These are phyloP conservation scores for Russula earlei DNA, from an alignment of 768 basidiomycete genomes.

Conservation along the genomic window DNA sequence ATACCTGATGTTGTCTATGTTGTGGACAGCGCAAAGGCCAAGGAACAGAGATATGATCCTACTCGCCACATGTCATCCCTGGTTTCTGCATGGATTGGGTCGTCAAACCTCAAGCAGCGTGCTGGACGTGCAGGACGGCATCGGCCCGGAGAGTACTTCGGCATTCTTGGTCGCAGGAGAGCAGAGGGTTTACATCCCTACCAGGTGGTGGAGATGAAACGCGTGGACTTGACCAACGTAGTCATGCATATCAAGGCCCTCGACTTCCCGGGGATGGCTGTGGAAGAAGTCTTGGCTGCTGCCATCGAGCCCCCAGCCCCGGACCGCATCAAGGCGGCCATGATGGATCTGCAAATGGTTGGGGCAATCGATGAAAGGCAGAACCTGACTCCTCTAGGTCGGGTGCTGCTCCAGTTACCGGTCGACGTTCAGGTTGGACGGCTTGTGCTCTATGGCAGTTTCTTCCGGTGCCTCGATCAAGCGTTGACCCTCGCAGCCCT, in stretches of 20 bases:
- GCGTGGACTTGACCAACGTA: slow-evolving; percentile 80
- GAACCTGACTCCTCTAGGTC: slow-evolving; percentile 78
- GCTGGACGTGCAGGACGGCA: slow-evolving; percentile 91
- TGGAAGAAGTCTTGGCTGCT: slow-evolving; percentile 77
- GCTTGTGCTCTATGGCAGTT: slow-evolving; percentile 79
- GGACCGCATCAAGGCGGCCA: slow-evolving; percentile 67
- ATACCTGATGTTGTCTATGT: slow-evolving; percentile 95
- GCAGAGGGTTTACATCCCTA: slow-evolving; percentile 58
- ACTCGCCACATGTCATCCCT: slow-evolving; percentile 81
- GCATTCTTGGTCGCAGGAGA: slow-evolving; percentile 59
- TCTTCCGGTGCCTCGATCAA: slow-evolving; percentile 87
- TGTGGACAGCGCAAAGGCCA: slow-evolving; percentile 80
- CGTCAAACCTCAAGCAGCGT: slow-evolving; percentile 83
- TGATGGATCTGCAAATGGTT: slow-evolving; percentile 70
- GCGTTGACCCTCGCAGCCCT: slow-evolving; percentile 89
- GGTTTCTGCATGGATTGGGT: slow-evolving; percentile 85
- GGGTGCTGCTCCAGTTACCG: slow-evolving; percentile 80
- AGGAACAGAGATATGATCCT: slow-evolving; percentile 86
- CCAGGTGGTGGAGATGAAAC: slow-evolving; percentile 93
- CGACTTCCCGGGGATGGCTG: slow-evolving; percentile 75
- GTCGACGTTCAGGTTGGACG: slow-evolving; percentile 87
- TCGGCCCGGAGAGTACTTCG: slow-evolving; percentile 84
- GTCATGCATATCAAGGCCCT: slow-evolving; percentile 97
- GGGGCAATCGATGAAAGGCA: slow-evolving; percentile 75
- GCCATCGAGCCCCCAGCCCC: slow-evolving; percentile 84